Evolutionary conservation across 495 filamentous ascomycete genomes (phyloP), one percentile per base, ranked within the genome.

Genomic region (Daldinia childiae): DNA sequence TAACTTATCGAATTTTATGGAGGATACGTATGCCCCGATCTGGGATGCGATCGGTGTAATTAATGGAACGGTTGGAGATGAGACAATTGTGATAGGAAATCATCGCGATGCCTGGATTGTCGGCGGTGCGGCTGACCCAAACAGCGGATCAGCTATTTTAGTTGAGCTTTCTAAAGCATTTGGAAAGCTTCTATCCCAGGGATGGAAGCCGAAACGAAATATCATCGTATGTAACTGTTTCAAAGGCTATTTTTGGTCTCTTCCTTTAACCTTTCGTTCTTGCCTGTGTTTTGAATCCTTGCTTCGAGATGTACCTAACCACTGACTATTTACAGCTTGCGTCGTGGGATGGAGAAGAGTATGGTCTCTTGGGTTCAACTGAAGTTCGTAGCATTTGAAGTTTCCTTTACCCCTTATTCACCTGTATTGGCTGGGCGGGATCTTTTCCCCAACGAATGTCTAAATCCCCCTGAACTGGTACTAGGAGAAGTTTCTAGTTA

Each of bases 41-140:
- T 97, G 93, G 93, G 90, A 97, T 69, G 89, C 93, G 3, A 94
- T 97, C 66, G 94, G 93, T 30, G 84, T 91, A 39, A 93, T 97
- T 77, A 95, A 94, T 66, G 94, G 94, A 26, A 88, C 87, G 15
- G 86, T 94, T 50, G 78, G 86, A 3, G 77, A 80, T 12, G 93
- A 96, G 72, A 92, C 93, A 1, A 84, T 97, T n/a, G 82, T 97
- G 9, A 81, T 97, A 51, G 94, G 94, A 8, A 97, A 97, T 73
- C 94, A 97, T 76, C 87, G 93, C 15, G 94, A 97, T 79, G 91
- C 92, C 0, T 96, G 93, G 93, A 89, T 94, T 77, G 89, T 90
- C 21, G 92, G 92, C 39, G 92, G 90, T 2, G 91, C 91, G 50
- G 89, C 87, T 14, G 90, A 93, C 74, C 92, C 92, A 0, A 93